Evolutionary conservation across 2,329 filamentous ascomycete genomes (phyloP), one percentile per base, ranked within the genome.

Genomic region (Colletotrichum sp.): DNA sequence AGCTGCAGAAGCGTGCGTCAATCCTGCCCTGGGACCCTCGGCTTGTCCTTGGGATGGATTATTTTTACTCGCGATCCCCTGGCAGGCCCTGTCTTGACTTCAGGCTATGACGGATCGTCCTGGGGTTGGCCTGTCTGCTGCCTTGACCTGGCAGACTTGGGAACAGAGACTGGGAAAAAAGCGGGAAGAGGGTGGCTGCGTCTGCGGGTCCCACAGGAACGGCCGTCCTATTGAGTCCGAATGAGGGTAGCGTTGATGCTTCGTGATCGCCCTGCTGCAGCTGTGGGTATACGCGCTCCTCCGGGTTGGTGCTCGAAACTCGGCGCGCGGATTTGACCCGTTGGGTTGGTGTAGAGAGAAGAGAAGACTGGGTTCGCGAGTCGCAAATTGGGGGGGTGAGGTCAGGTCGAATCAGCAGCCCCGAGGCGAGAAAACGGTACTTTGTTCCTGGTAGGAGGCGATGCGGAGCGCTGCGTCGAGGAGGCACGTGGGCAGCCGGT

Each of bases 1-100:
- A 88, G 86, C 86, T 90, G 88, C 89, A 89, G 87, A 84, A 83
- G 83, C 89, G 88, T 89, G 88, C 87, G 88, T 89, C 86, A 89
- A 87, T 86, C 85, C 84, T 86, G 85, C 61, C 69, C 43, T 73
- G 69, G 66, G 34, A 18, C 62, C 30, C 71, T 71, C 66, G 60
- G 55, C 43, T 74, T 62, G 74, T 69, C 73, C 70, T 69, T 71
- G 60, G 25, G 79, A 66, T 62, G 70, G 78, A 80, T 79, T 80
- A 76, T 79, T 81, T 78, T 82, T 80, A 83, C 81, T 79, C 70
- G 78, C 75, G 79, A 80, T 83, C 79, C 82, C 82, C 82, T 80
- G 81, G 79, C 82, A 81, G 78, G 79, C 65, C 74, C 74, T 76
- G 74, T 69, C 73, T 77, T 79, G 80, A 80, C 84, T 85, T 86